A percentile compares a stretch with the other conserved stretches of the same genome.
Evolutionary conservation across 2,329 filamentous ascomycete species (phyloP).

Genomic region (Pseudogymnoascus sp.): DNA sequence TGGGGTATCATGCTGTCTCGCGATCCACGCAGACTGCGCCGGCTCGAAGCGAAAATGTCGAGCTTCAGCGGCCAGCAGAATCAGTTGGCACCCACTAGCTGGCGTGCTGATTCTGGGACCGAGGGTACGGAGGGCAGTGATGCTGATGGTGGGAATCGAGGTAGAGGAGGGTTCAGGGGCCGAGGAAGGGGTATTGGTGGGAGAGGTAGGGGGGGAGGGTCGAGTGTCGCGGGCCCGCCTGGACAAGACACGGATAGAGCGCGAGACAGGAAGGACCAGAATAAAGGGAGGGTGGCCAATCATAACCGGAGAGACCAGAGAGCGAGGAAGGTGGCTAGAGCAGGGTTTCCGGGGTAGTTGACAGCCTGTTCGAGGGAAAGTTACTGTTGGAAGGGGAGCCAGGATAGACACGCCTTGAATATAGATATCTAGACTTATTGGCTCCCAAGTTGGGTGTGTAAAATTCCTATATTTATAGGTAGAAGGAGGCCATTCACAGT

Average conservation of each 20-base stretch:
- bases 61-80: conserved; percentile 60
- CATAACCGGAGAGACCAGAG: conserved; percentile 72
- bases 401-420: not conserved
- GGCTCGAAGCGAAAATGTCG: conserved; percentile 63
- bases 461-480: not conserved
- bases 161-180: conserved; percentile 34
- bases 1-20: conserved; percentile 83
- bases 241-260: conserved; percentile 63
- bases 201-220: conserved; percentile 43
- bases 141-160: conserved; percentile 36
- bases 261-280: conserved; percentile 70
- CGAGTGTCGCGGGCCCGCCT: conserved; percentile 55
- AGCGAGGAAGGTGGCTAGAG: conserved; percentile 58
- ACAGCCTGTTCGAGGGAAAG: not conserved
- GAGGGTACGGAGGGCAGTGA: conserved; percentile 53
- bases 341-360: conserved; percentile 32
- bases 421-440: not conserved
- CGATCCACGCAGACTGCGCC: conserved; percentile 59
- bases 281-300: conserved; percentile 75
- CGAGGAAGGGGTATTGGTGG: conserved; percentile 44
- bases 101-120: conserved; percentile 46
- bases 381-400: not conserved
- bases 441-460: not conserved
- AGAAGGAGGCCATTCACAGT: not conserved
- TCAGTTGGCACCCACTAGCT: conserved; percentile 59